Percentiles rank a stretch among this genome's conserved stretches.
phyloP scores from a whole-genome alignment of 1,284 basidiomycete species.

The Lentinus polychrous region DNA sequence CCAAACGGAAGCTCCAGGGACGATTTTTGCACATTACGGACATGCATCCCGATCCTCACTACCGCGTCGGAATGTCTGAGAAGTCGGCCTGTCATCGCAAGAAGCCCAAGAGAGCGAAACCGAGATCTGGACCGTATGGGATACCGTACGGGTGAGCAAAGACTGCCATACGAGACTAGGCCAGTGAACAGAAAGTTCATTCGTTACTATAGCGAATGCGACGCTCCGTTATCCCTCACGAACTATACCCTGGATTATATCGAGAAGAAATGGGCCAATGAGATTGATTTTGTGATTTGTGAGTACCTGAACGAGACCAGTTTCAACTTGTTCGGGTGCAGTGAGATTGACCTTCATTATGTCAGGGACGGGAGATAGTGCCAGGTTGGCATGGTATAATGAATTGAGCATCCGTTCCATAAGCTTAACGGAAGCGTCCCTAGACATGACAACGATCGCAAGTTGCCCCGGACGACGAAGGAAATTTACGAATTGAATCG shows the following conservation, averaged over 20 bases:
- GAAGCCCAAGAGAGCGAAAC: slow-evolving; percentile 50
- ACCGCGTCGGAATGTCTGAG: slow-evolving; percentile 40
- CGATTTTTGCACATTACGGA: slow-evolving; percentile 78
- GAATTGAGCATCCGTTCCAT: not conserved
- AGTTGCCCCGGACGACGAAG: slow-evolving; percentile 69
- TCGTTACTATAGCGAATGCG: slow-evolving; percentile 61
- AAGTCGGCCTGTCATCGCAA: slow-evolving; percentile 60
- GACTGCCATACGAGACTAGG: not conserved
- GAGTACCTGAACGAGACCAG: slow-evolving; percentile 18
- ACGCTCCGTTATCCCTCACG: slow-evolving; percentile 74
- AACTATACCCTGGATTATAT: slow-evolving; percentile 81
- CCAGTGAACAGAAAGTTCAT: not conserved
- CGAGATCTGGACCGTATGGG: slow-evolving; percentile 50
- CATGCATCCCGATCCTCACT: slow-evolving; percentile 73
- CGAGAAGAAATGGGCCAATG: slow-evolving; percentile 71
- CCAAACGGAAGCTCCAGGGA: slow-evolving; percentile 49
- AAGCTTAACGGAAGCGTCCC: slow-evolving; percentile 2
- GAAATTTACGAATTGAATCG: slow-evolving; percentile 82
- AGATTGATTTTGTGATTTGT: slow-evolving; percentile 89
- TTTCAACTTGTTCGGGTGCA: not conserved
- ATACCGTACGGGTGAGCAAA: slow-evolving; percentile 53
- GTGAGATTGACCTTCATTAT: slow-evolving; percentile 12
- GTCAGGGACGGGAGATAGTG: slow-evolving; percentile 90
- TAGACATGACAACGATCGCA: slow-evolving; percentile 86
- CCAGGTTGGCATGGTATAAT: slow-evolving; percentile 46